These are phyloP conservation scores for Thraustochytrium striatum DNA, from an alignment of 352 stramenopile species.

Conservation along the genomic window DNA sequence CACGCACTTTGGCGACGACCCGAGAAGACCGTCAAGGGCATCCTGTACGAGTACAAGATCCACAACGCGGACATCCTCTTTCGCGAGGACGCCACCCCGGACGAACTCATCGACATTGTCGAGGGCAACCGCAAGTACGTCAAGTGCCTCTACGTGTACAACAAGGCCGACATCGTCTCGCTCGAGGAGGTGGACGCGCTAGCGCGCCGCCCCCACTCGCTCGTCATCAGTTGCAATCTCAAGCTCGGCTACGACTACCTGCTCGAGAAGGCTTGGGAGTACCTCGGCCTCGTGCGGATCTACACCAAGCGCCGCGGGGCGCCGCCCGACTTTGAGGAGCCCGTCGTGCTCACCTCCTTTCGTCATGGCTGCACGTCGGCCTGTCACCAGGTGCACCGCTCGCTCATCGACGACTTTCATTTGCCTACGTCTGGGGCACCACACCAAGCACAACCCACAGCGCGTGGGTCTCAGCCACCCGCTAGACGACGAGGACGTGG, in stretches of 20 bases:
- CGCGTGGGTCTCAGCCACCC: constrained; percentile 87
- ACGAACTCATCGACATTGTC: constrained; percentile 98
- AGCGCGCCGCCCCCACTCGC: constrained; percentile 83
- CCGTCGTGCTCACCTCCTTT: constrained; percentile 92
- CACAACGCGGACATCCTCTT: constrained; percentile 95
- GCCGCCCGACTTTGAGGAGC: constrained; percentile 90
- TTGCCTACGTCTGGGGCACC: constrained; percentile 96
- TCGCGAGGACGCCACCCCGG: constrained; percentile 90
- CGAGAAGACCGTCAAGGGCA: constrained; percentile 60
- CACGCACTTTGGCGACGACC: constrained; percentile 74
- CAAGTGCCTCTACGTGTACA: constrained; percentile 98
- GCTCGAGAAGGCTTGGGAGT: constrained; percentile 95
- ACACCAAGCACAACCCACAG: constrained; percentile 97
- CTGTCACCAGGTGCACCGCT: constrained; percentile 81
- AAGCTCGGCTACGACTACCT: constrained; percentile 95
- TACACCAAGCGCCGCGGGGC: constrained; percentile 96
- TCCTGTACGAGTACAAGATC: constrained; percentile 91
- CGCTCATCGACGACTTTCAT: constrained; percentile 92
- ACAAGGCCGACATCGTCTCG: constrained; percentile 98
- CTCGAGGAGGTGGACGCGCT: constrained; percentile 98
- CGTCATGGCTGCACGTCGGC: constrained; percentile 80
- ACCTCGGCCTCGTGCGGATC: constrained; percentile 92
- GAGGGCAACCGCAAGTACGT: constrained; percentile 98
- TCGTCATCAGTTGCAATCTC: constrained; percentile 86
- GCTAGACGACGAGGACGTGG: constrained; percentile 94